A percentile compares a stretch with the other conserved stretches of the same genome.
These are phyloP conservation scores for Teunomyces funiuensis DNA, from an alignment of 805 yeast species.

Conservation along the genomic window DNA sequence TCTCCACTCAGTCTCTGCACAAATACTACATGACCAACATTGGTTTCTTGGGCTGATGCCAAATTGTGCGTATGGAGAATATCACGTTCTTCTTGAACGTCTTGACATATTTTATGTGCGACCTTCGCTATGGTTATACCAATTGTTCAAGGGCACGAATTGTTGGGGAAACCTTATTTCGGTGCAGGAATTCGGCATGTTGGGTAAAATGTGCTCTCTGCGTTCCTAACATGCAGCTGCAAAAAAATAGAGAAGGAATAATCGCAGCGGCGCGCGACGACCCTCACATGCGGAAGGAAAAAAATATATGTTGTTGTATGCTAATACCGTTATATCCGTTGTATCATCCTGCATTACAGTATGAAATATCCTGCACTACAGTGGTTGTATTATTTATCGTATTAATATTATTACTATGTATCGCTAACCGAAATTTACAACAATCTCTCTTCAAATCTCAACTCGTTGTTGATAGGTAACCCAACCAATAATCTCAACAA, in stretches of 20 bases:
- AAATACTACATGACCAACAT: background rate
- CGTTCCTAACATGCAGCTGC: background rate
- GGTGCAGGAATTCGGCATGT: constrained; percentile 3
- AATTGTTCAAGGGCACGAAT: background rate
- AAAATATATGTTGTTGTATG: too few relatives aligned
- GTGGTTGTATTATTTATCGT: too few relatives aligned
- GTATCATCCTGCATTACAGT: too few relatives aligned
- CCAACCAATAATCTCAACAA: constrained; percentile 87
- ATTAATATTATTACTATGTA: background rate
- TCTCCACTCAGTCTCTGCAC: too few relatives aligned
- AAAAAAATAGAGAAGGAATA: background rate
- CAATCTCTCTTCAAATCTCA: constrained; percentile 91
- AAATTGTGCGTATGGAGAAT: background rate
- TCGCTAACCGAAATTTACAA: too few relatives aligned
- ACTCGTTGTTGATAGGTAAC: constrained; percentile 83
- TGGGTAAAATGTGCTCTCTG: background rate
- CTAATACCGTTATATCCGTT: too few relatives aligned
- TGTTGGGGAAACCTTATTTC: constrained; percentile 5
- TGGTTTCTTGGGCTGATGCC: background rate
- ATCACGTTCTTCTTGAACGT: background rate
- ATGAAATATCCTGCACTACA: too few relatives aligned
- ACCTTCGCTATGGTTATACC: background rate
- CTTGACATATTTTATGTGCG: background rate
- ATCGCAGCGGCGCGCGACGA: too few relatives aligned
- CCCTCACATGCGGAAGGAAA: background rate